Evolutionary conservation across 768 basidiomycete genomes (phyloP).

Genomic region (Mycena vulgaris): DNA sequence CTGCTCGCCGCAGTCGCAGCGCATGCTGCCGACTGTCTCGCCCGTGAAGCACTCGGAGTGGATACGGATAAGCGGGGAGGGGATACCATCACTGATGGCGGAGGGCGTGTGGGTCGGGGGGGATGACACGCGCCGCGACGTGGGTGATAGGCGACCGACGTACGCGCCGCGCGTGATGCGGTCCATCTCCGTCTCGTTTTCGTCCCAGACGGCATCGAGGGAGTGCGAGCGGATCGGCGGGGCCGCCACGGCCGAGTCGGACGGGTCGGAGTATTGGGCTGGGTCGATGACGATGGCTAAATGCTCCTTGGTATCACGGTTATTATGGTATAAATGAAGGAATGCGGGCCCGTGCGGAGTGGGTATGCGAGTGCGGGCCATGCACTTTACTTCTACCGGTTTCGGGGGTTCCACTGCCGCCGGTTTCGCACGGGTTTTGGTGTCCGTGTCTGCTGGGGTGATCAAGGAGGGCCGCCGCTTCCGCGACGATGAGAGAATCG

Average conservation of each 20-base stretch:
- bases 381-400: slow-evolving; percentile 86
- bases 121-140: slow-evolving; percentile 62
- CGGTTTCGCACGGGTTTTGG: slow-evolving; percentile 46
- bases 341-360: slow-evolving; percentile 96
- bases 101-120: slow-evolving; percentile 46
- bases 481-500: slow-evolving; percentile 56
- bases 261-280: slow-evolving; percentile 77
- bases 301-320: slow-evolving; percentile 93
- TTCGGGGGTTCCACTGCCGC: slow-evolving; percentile 40
- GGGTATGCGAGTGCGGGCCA: slow-evolving; percentile 97
- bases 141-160: slow-evolving; percentile 82
- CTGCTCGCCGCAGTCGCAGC: slow-evolving; percentile 99
- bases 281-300: slow-evolving; percentile 95
- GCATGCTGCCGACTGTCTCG: slow-evolving; percentile 97
- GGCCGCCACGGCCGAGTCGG: slow-evolving; percentile 50
- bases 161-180: slow-evolving; percentile 95
- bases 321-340: slow-evolving; percentile 96
- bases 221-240: slow-evolving; percentile 84
- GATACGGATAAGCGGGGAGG: slow-evolving; percentile 90
- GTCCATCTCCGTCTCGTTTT: slow-evolving; percentile 92
- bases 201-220: slow-evolving; percentile 88
- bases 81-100: slow-evolving; percentile 55
- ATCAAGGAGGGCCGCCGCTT: slow-evolving; percentile 58
- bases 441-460: slow-evolving; percentile 43
- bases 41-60: slow-evolving; percentile 99